These are phyloP conservation scores for Fraxinus nigra DNA, from an alignment of 305 asterid species.

Conservation along the genomic window DNA sequence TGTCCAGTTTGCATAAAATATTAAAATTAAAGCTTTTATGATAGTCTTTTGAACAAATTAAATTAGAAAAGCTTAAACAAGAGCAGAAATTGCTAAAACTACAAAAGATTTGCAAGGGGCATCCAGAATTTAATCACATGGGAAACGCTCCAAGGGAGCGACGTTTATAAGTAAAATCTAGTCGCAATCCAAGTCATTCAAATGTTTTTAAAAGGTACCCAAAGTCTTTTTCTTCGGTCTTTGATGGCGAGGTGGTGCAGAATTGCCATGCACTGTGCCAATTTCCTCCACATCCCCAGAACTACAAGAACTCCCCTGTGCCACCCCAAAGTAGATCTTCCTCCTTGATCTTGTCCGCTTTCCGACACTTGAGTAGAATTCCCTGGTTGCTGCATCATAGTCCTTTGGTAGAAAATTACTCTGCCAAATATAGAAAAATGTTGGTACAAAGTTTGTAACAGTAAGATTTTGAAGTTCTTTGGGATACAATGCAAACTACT, in stretches of 20 bases:
- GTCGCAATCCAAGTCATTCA: background rate
- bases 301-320: background rate
- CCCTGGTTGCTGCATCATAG: constrained; percentile 1
- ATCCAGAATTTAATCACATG: background rate
- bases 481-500: background rate
- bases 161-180: background rate
- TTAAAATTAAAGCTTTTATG: background rate
- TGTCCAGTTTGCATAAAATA: background rate
- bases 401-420: constrained; percentile 16
- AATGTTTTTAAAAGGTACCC: constrained; percentile 5
- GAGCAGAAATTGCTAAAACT: background rate
- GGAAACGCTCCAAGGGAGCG: background rate
- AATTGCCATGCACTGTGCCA: background rate
- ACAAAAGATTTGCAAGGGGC: background rate
- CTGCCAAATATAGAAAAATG: constrained; percentile 1
- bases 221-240: constrained; percentile 7
- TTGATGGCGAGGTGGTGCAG: background rate
- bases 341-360: constrained; percentile 24
- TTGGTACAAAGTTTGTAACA: background rate
- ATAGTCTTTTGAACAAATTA: background rate
- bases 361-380: constrained; percentile 1
- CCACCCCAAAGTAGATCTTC: background rate
- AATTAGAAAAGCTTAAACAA: background rate
- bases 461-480: background rate
- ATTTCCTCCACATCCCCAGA: constrained; percentile 6